Base-by-base conservation (phyloP, 495 filamentous ascomycete genomes). In the Neurospora tetrasperma region DNA sequence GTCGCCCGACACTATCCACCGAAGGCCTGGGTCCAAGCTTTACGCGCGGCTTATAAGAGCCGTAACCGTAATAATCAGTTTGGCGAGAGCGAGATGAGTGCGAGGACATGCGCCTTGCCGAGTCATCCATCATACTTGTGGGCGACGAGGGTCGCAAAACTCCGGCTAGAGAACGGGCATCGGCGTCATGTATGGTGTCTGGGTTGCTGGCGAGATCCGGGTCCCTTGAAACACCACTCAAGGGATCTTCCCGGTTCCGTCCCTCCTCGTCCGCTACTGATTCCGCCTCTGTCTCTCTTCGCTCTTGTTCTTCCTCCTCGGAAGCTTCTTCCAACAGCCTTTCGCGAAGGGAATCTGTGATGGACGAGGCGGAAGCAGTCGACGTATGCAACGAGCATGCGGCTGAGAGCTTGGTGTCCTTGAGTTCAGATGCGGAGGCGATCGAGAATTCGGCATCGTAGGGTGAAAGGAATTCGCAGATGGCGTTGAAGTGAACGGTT, bases 311-410 rank as follows among this genome's bases (percentile, higher is more conserved):
- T 69, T 85, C 84, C 68, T 99, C 96, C 79, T 98, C 96, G 69
- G 91, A 90, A 78, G 97, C 98, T 81, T 96, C 96, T 85, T 93
- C 90, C 78, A 98, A 83, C 74, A 90, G 88, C 72, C 90, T 87
- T 81, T 88, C 86, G 62, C 90, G 90, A 74, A 94, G 84, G 42
- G 92, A 96, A 79, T 90, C 93, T 43, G 89, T 92, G 3, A 94
- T 97, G 12, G 94, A 97, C 41, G 90, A 93, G 68, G 92, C 92
- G 11, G 94, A 96, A 38, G 91, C 91, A 38, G 94, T 92, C 12
- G 94, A 93, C 27, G 94, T 91, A 81, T 99, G 96, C 66, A 97
- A 87, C 18, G 93, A 91, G 81, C 94, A 98, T 71, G 92, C 93
- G 18, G 94, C 90, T 42, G 93, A 94, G 66, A 99, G 88, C 69